Conservation (phyloP, 805 yeast species). For the Isabelozyma rhagii region DNA sequence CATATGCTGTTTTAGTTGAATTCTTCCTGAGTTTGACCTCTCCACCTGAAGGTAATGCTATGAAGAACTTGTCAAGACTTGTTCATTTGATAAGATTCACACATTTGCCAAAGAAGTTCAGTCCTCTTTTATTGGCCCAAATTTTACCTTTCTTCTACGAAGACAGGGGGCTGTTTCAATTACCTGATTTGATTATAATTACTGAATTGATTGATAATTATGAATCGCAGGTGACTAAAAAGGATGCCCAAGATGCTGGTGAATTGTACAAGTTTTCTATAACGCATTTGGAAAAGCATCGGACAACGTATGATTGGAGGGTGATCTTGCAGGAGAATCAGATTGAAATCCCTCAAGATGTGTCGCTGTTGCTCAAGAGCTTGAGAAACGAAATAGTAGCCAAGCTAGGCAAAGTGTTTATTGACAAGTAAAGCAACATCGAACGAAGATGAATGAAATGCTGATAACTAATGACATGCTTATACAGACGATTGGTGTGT, state of each 20-base stretch:
- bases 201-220: slow-evolving; percentile 39
- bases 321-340: slow-evolving; percentile 12
- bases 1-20: slow-evolving; percentile 61
- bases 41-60: slow-evolving; percentile 2
- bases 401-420: slow-evolving; percentile 34
- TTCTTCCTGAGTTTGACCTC: slow-evolving; percentile 38
- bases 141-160: slow-evolving; percentile 38
- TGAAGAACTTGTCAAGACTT: slow-evolving; percentile 43
- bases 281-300: slow-evolving; percentile 14
- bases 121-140: slow-evolving; percentile 49
- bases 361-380: slow-evolving; percentile 19
- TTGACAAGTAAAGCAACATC: slow-evolving; percentile 2
- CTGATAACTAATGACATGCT: too few relatives aligned
- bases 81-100: slow-evolving; percentile 44
- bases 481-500: too few relatives aligned
- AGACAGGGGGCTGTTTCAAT: slow-evolving; percentile 12
- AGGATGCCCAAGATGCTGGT: slow-evolving; percentile 26
- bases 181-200: slow-evolving; percentile 31
- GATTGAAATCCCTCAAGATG: slow-evolving; percentile 19
- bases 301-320: slow-evolving; percentile 37
- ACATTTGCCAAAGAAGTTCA: slow-evolving; percentile 45
- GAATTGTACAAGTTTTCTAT: slow-evolving; percentile 29
- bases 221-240: slow-evolving; percentile 19
- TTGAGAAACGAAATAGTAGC: slow-evolving; percentile 31
- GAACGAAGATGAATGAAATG: too few relatives aligned